Conservation (phyloP, 352 stramenopile genomes). For the Halophytophthora batemanensis region DNA sequence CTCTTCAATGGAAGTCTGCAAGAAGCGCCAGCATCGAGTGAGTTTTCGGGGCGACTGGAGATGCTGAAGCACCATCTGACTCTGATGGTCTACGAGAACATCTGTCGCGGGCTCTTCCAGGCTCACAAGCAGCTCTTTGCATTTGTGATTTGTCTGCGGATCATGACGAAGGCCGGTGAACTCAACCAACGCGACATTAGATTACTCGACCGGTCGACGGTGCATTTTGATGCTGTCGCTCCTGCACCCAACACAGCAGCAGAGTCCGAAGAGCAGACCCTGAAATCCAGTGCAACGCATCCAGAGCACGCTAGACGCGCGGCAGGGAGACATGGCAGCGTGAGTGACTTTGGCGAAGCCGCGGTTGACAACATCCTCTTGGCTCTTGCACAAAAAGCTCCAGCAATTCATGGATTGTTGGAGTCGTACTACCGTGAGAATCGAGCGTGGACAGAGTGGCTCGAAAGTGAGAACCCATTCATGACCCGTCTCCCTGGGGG, state of each 20-base stretch:
- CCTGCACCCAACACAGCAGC: neutral
- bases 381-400: constrained; percentile 18
- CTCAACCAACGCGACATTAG: constrained; percentile 33
- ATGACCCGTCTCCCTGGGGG: constrained; percentile 28
- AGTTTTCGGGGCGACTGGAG: constrained; percentile 33
- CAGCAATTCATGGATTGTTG: constrained; percentile 27
- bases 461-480: constrained; percentile 37
- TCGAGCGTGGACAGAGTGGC: constrained; percentile 39
- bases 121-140: constrained; percentile 65
- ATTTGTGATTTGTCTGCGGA: constrained; percentile 48
- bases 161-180: constrained; percentile 43
- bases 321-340: constrained; percentile 7
- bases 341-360: constrained; percentile 12
- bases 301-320: neutral
- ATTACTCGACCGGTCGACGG: constrained; percentile 26
- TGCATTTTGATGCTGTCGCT: constrained; percentile 7
- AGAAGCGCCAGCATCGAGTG: constrained; percentile 23
- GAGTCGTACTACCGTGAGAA: constrained; percentile 46
- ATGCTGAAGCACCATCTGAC: constrained; percentile 46
- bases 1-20: constrained; percentile 65
- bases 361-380: constrained; percentile 22
- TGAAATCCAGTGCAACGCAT: no score
- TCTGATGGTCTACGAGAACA: constrained; percentile 62
- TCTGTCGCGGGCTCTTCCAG: constrained; percentile 68
- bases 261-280: neutral